These are phyloP conservation scores for Chrysopogon serrulatus DNA, from an alignment of 176 grass and related monocot species.

Conservation along the genomic window DNA sequence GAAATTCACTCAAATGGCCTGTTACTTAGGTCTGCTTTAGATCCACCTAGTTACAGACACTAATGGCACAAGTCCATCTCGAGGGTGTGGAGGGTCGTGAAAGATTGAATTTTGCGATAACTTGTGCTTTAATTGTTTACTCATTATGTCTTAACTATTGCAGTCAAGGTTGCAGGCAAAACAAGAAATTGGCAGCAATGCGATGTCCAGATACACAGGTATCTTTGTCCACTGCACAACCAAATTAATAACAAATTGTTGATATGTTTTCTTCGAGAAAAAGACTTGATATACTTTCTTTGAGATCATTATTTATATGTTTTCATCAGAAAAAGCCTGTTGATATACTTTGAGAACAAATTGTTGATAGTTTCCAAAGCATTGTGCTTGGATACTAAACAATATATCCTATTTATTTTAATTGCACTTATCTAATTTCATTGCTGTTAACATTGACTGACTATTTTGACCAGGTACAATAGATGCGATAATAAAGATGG, in stretches of 20 bases:
- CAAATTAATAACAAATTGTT: not conserved
- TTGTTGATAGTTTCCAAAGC: not conserved
- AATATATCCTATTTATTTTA: not conserved
- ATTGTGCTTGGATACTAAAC: not conserved
- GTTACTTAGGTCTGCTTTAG: not conserved
- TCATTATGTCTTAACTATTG: slow-evolving; percentile 30
- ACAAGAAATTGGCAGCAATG: slow-evolving; percentile 94
- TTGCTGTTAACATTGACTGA: not conserved
- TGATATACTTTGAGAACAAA: not conserved
- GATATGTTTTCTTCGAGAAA: not conserved
- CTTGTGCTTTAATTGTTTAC: not conserved
- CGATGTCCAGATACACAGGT: slow-evolving; percentile 89
- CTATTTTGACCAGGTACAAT: slow-evolving; percentile 58
- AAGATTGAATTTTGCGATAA: not conserved
- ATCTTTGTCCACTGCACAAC: slow-evolving; percentile 12
- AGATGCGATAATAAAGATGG: slow-evolving; percentile 95
- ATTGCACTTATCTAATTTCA: not conserved
- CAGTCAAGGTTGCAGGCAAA: slow-evolving; percentile 99
- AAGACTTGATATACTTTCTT: not conserved
- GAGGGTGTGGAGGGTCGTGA: not conserved
- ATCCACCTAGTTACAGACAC: not conserved
- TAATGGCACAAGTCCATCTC: not conserved
- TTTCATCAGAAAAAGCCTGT: not conserved
- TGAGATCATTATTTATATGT: not conserved
- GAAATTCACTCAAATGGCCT: not conserved